Evolutionary conservation across 179 eudicot species (phyloP), one percentile per base, ranked within the genome.

Genomic region (Actinidia polygama): DNA sequence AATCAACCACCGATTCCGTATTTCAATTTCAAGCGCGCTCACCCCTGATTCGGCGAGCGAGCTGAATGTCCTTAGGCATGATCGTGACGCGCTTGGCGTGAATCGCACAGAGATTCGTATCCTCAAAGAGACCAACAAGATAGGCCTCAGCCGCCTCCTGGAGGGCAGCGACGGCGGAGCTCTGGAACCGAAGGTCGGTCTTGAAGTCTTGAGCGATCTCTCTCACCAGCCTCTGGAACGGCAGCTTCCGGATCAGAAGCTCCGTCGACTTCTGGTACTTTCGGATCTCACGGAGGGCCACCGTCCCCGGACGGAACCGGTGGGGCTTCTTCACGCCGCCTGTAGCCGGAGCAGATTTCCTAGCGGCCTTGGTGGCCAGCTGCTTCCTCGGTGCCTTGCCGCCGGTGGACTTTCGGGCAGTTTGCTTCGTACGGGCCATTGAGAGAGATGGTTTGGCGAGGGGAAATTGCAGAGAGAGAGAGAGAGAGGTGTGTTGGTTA

Each of bases 121-220:
- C 85, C 54, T 83, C 81, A 1, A 83, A 77, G 3, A 83, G 78
- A 21, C 81, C 85, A 1, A 83, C 85, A 0, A 83, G 36, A 46
- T 83, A 83, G 0, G 85, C 81, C 78, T 83, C 81, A 1, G 85
- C 81, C 3, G 85, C 81, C 85, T 83, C 85, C 70, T 83, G 85
- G 3, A 83, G 85, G 6, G 85, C 85, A 6, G 80, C 75, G 0
- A 83, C 85, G 11, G 81, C 85, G 9, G 76, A 69, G 62, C 85
- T 83, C 82, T 83, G 85, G 82, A 83, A 68, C 0, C 82, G 77
- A 4, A 78, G 85, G 62, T 78, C 85, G n/a, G 81, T 78, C 79
- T 83, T 83, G 78, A 83, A 78, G 40, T 83, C 85, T 79, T 83
- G 85, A 6, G 85, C 82, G 19, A 83, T 78, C 68, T 83, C 85